These are phyloP conservation scores for Debaryomyces tyrocola DNA, from an alignment of 805 yeast genomes.

Conservation along the genomic window DNA sequence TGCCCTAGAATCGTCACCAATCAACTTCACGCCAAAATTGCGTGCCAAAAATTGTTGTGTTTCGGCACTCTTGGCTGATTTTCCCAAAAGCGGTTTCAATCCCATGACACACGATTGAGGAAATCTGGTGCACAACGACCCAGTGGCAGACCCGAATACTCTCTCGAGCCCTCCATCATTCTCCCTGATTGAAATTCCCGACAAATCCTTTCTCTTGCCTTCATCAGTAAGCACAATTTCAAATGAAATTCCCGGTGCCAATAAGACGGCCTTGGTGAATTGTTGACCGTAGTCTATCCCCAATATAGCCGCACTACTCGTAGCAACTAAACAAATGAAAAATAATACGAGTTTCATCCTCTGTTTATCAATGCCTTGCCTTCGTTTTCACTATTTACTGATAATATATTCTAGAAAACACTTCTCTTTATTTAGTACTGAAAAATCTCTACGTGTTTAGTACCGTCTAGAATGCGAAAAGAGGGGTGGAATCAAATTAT, in stretches of 20 bases:
- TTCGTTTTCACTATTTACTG: neutral
- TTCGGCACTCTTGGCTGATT: slow-evolving; percentile 45
- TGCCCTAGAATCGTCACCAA: slow-evolving; percentile 36
- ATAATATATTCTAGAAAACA: neutral
- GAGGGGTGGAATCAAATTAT: too few species aligned
- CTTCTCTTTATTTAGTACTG: neutral
- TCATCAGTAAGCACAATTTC: slow-evolving; percentile 89
- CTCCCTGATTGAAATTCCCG: slow-evolving; percentile 69
- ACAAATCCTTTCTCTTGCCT: slow-evolving; percentile 84
- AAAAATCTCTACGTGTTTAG: neutral
- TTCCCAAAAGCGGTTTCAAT: slow-evolving; percentile 73
- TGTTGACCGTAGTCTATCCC: slow-evolving; percentile 92
- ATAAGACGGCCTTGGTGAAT: slow-evolving; percentile 79
- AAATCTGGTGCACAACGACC: slow-evolving; percentile 65
- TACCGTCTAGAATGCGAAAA: too few species aligned
- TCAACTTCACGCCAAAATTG: slow-evolving; percentile 62
- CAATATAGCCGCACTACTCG: slow-evolving; percentile 59
- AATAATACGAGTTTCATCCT: slow-evolving; percentile 8
- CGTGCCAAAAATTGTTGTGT: slow-evolving; percentile 46
- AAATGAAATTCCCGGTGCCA: slow-evolving; percentile 87
- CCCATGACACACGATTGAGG: slow-evolving; percentile 70
- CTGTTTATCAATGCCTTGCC: neutral
- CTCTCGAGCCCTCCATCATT: slow-evolving; percentile 56
- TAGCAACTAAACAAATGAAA: slow-evolving; percentile 11
- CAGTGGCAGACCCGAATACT: slow-evolving; percentile 74